Evolutionary conservation across 352 stramenopile species (phyloP).

Genomic region (Pythium phragmitis): DNA sequence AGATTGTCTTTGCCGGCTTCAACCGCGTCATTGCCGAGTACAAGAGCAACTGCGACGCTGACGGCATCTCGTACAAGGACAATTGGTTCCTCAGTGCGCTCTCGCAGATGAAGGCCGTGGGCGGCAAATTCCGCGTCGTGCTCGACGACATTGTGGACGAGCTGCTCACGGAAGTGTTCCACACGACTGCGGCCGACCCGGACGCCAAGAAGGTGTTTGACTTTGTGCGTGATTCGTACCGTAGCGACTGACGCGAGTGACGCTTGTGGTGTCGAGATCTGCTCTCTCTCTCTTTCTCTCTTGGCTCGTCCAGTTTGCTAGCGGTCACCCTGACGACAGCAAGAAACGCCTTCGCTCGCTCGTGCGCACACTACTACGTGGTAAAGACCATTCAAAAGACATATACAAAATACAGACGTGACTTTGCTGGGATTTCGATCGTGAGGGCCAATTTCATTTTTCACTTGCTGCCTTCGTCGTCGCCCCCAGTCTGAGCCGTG

Average conservation of each 20-base stretch:
- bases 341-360: too few species aligned
- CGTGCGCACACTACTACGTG: too few species aligned
- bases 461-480: slow-evolving; percentile 17
- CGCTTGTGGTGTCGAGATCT: neutral
- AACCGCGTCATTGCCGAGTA: slow-evolving; percentile 73
- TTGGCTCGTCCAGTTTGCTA: too few species aligned
- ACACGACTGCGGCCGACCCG: slow-evolving; percentile 46
- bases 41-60: slow-evolving; percentile 70
- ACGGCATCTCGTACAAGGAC: slow-evolving; percentile 71
- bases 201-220: slow-evolving; percentile 80
- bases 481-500: slow-evolving; percentile 23
- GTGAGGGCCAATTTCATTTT: neutral
- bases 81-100: slow-evolving; percentile 82
- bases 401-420: too few species aligned
- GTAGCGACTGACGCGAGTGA: slow-evolving; percentile 30
- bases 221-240: slow-evolving; percentile 67
- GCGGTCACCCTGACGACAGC: too few species aligned
- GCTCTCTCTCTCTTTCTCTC: too few species aligned
- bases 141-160: slow-evolving; percentile 54
- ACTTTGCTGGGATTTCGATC: neutral
- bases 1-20: slow-evolving; percentile 65
- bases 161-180: slow-evolving; percentile 58
- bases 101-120: slow-evolving; percentile 69
- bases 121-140: slow-evolving; percentile 50
- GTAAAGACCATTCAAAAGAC: too few species aligned